Evolutionary conservation across 345 rosid genomes (phyloP).

Genomic region (Camelina sativa): DNA sequence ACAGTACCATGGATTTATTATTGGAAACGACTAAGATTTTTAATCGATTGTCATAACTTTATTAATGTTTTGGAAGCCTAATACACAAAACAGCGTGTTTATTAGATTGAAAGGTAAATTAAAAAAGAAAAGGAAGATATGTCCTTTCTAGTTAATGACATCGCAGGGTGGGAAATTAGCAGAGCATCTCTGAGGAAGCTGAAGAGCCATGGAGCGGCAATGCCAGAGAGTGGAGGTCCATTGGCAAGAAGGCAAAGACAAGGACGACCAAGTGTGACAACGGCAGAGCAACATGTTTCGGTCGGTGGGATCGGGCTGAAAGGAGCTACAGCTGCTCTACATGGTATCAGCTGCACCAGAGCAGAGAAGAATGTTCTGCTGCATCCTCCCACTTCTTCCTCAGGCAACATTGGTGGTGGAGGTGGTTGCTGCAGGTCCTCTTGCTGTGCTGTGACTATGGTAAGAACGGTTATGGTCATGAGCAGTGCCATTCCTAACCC

Average conservation of each 20-base stretch:
- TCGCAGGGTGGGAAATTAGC: constrained; percentile 83
- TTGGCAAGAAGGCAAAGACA: constrained; percentile 70
- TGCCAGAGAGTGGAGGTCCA: constrained; percentile 89
- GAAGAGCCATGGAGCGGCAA: constrained; percentile 81
- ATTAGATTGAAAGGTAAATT: constrained; percentile 30
- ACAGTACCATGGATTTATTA: constrained; percentile 13
- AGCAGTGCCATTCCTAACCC: constrained; percentile 18
- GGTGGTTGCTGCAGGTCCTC: constrained; percentile 37
- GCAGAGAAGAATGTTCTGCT: constrained; percentile 79
- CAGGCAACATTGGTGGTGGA: constrained; percentile 44
- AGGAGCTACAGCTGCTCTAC: constrained; percentile 82
- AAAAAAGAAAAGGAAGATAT: neutral
- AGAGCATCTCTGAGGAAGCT: constrained; percentile 82
- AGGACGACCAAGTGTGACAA: constrained; percentile 78
- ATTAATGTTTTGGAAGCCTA: constrained; percentile 27
- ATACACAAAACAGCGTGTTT: constrained; percentile 27
- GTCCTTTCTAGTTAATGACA: constrained; percentile 31
- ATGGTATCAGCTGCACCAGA: constrained; percentile 85
- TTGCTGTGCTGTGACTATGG: constrained; percentile 42
- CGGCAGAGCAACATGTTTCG: constrained; percentile 75
- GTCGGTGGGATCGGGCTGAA: constrained; percentile 82
- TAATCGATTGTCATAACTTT: constrained; percentile 18
- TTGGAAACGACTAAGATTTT: constrained; percentile 6
- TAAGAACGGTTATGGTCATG: constrained; percentile 21
- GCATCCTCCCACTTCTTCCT: constrained; percentile 51